Evolutionary conservation across 2,329 filamentous ascomycete genomes (phyloP), one percentile per base, ranked within the genome.

Genomic region (Chalaropsis thielavioides): DNA sequence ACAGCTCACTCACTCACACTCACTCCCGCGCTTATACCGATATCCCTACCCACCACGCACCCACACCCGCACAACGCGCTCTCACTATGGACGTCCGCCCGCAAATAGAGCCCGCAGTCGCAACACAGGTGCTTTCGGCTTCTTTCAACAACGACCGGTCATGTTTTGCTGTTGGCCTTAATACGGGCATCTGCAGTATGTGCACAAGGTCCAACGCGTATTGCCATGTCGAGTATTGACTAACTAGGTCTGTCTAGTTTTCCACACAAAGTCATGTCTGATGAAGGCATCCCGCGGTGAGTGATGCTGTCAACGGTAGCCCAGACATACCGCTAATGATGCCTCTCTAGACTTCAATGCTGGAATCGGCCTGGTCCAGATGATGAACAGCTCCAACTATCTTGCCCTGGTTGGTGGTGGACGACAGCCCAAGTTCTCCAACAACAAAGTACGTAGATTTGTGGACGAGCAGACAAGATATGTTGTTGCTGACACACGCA

Each of bases 401-500:
- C 80, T 96, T 43, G 92, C 90, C 35, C 81, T 97, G 10, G 90
- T 96, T 64, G 92, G 92, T 68, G 92, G 92, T 70, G 91, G 94
- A 61, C 88, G 83, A 70, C 84, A 86, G 67, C 90, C 92, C 63
- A 92, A 92, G 72, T 94, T 90, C 71, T 86, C 90, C 15, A 87
- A 88, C 72, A 95, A 92, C 75, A 95, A 95, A 79, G 89, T 86
- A 70, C 8, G 56, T 38, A 15, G 22, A 27, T 13, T 31, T 8
- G 1, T 6, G 44, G 22, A 10, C 15, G 51, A 22, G 3, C 19
- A 13, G 24, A 35, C 5, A 31, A 44, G 22, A 31, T 7, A 4
- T 1, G 24, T 8, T 19, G 24, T 59, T 31, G 27, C 19, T 44
- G 24, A 13, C 43, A 54, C 44, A 58, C 13, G 15, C 15, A 62